phyloP scores from a whole-genome alignment of 2,329 filamentous ascomycete genomes.

The Cercospora sp. region DNA sequence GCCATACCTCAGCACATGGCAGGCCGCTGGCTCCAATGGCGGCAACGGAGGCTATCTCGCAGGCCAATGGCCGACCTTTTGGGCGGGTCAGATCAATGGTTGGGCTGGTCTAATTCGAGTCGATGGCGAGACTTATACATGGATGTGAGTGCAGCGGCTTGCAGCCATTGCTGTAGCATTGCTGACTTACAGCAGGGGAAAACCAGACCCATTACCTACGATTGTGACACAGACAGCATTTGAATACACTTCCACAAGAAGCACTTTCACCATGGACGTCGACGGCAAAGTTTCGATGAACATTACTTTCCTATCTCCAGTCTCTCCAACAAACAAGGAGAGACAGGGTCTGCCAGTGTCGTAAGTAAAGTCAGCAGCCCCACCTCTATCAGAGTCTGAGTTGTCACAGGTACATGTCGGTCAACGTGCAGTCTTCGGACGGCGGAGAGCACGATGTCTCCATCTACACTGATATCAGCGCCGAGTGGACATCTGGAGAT shows the following conservation, averaged over 20 bases:
- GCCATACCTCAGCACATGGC: constrained; percentile 73
- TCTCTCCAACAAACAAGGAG: constrained; percentile 65
- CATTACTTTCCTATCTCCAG: constrained; percentile 69
- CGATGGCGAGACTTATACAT: constrained; percentile 63
- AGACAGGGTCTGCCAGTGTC: constrained; percentile 70
- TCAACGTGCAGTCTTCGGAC: constrained; percentile 63
- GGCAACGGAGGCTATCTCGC: constrained; percentile 67
- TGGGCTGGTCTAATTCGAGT: constrained; percentile 72
- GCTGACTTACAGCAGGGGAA: constrained; percentile 44
- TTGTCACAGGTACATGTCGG: constrained; percentile 58
- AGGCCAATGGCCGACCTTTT: constrained; percentile 69
- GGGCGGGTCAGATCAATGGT: constrained; percentile 57
- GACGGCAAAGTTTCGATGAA: constrained; percentile 62
- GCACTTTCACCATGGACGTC: constrained; percentile 67
- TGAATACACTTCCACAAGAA: constrained; percentile 71
- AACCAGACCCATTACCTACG: constrained; percentile 47
- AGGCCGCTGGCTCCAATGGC: constrained; percentile 59
- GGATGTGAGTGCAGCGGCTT: constrained; percentile 53
- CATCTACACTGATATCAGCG: constrained; percentile 67
- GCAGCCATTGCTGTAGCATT: not conserved
- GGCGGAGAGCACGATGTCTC: constrained; percentile 64
- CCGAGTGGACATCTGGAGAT: constrained; percentile 70
- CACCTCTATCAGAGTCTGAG: not conserved
- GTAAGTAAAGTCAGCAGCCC: not conserved
- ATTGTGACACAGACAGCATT: constrained; percentile 62